Percentiles rank a stretch among this genome's conserved stretches.
These are phyloP conservation scores for Gentiana dahurica DNA, from an alignment of 257 asterid species.

Conservation along the genomic window DNA sequence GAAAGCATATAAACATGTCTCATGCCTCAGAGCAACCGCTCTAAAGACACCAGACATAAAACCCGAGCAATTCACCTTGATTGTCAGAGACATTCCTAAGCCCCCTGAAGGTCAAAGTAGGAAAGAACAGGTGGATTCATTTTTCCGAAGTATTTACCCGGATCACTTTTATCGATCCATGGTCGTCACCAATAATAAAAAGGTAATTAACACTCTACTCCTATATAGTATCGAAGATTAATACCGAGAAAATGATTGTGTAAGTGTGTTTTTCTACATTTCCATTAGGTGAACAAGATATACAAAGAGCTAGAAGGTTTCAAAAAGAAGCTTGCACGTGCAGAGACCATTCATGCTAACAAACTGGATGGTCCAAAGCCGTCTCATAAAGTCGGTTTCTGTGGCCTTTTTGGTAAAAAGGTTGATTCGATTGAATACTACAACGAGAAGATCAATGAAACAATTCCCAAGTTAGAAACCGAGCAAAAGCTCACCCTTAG, in stretches of 20 bases:
- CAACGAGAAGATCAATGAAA: slow-evolving; percentile 48
- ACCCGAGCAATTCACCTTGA: slow-evolving; percentile 65
- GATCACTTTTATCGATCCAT: slow-evolving; percentile 75
- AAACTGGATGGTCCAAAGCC: slow-evolving; percentile 67
- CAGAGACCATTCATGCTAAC: slow-evolving; percentile 48
- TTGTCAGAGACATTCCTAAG: slow-evolving; percentile 77
- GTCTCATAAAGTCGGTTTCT: slow-evolving; percentile 53
- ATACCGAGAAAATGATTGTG: no score
- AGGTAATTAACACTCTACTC: slow-evolving; percentile 25
- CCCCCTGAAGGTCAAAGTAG: slow-evolving; percentile 41
- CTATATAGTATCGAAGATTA: no score
- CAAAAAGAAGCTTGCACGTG: slow-evolving; percentile 70
- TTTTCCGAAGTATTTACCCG: slow-evolving; percentile 63
- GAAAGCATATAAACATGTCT: slow-evolving; percentile 75
- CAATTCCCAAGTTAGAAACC: slow-evolving; percentile 46
- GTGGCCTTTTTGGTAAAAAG: slow-evolving; percentile 64
- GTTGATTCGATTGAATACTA: slow-evolving; percentile 80
- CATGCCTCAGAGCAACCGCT: slow-evolving; percentile 58
- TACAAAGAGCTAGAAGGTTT: slow-evolving; percentile 62
- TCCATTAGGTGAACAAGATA: slow-evolving; percentile 55
- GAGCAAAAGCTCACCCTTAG: slow-evolving; percentile 65
- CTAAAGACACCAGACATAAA: slow-evolving; percentile 62
- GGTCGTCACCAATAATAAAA: slow-evolving; percentile 56
- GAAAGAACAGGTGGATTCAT: slow-evolving; percentile 85
- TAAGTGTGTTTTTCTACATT: no score